Base-by-base conservation (phyloP, 164 flowering plant species). In the Annona cherimola region DNA sequence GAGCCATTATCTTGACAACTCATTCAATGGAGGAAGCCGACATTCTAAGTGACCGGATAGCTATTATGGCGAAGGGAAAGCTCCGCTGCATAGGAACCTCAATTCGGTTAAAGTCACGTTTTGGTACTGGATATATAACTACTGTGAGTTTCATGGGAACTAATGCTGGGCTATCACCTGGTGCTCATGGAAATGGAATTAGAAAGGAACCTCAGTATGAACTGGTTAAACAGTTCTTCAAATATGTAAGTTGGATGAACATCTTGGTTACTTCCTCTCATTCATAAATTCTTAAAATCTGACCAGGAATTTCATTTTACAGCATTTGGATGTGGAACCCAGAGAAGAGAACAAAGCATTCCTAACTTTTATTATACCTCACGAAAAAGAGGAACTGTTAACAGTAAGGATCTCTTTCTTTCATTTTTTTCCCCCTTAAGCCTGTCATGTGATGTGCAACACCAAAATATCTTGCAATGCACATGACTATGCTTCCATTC, bases 21-120 rank as follows among this genome's bases (percentile, higher is more conserved):
- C 99, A 96, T 76, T 96, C 99, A 11, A 96, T 93, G 99, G 99
- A 93, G 84, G 99, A 96, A 85, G 99, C 99, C 57, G 99, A 93
- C 77, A 85, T 96, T 68, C 79, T 96, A 71, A 81, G 97, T 69
- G 99, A 96, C 69, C 90, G 96, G 6, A 90, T 96, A 68, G 99
- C 96, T 50, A 96, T 96, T 75, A 90, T 96, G 97, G 97, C 99
- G 66, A 93, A 92, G 84, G 99, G 99, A 63, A 89, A 84, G 77
- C 93, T 93, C 12, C 94, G 97, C 64, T 96, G 99, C 82, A 90
- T 96, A 72, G 99, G 99, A 72, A 93, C 92, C 74, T 96, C 98
- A 40, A 90, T 90, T 79, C 86, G 97, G 79, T 81, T 93, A 79
- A 96, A 96, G 77, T 92, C 98, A 67, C 75, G 85, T 65, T 96